These are phyloP conservation scores for Tuber borchii DNA, from an alignment of 495 filamentous ascomycete genomes.

Conservation along the genomic window DNA sequence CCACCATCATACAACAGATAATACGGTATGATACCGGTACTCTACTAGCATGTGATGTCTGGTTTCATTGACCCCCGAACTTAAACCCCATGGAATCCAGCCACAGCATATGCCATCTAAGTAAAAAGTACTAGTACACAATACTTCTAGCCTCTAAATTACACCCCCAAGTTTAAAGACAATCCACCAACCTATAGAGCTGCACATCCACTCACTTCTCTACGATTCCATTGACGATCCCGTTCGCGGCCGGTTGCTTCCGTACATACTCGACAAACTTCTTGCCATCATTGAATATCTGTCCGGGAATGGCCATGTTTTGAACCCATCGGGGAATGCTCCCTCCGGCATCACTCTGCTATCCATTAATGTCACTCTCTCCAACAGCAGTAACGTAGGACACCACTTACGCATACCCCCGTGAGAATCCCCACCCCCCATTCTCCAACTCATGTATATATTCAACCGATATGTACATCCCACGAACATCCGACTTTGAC, in stretches of 20 bases:
- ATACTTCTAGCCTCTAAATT: not conserved
- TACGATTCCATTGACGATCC: not conserved
- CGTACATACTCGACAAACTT: constrained; percentile 34
- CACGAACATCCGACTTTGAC: constrained; percentile 29
- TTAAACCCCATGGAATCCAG: not conserved
- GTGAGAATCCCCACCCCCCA: constrained; percentile 32
- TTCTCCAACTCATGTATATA: constrained; percentile 28
- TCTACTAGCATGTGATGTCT: not conserved
- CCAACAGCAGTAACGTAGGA: constrained; percentile 19
- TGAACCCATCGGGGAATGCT: constrained; percentile 41
- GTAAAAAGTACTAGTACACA: not conserved
- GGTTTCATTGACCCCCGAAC: not conserved
- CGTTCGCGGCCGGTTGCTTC: constrained; percentile 6
- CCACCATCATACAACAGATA: not conserved
- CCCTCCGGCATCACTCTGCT: constrained; percentile 37
- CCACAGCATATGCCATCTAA: not conserved
- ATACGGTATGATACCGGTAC: not conserved
- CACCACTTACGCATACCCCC: constrained; percentile 27
- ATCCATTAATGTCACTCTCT: constrained; percentile 14
- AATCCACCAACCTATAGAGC: not conserved
- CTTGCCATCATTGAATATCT: constrained; percentile 34
- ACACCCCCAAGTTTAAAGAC: not conserved
- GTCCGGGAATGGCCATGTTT: constrained; percentile 39
- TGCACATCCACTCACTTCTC: not conserved
- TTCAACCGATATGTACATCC: constrained; percentile 36